These are phyloP conservation scores for Thielaviopsis punctulata DNA, from an alignment of 2,329 filamentous ascomycete species.

Conservation along the genomic window DNA sequence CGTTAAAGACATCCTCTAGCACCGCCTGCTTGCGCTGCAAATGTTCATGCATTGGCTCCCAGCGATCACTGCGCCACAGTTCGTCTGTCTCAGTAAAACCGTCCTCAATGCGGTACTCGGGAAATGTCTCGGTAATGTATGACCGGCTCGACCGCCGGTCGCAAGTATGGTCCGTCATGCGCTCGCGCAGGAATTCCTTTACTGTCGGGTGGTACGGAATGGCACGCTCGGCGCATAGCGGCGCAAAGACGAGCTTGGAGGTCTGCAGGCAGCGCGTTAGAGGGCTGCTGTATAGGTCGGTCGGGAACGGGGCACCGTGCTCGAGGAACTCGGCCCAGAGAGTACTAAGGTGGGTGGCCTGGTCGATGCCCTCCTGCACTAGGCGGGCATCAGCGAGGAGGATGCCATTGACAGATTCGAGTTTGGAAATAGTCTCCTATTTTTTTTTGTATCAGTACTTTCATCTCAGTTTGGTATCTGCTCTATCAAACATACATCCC, in stretches of 20 bases:
- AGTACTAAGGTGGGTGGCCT: slow-evolving; percentile 32
- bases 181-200: slow-evolving; percentile 42
- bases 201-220: slow-evolving; percentile 31
- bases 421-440: slow-evolving; percentile 22
- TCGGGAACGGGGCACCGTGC: slow-evolving; percentile 32
- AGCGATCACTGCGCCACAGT: slow-evolving; percentile 29
- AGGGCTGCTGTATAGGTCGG: slow-evolving; percentile 39
- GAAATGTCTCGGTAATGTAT: slow-evolving; percentile 32
- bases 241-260: slow-evolving; percentile 31
- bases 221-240: slow-evolving; percentile 21
- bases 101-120: slow-evolving; percentile 32
- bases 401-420: slow-evolving; percentile 22
- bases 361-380: slow-evolving; percentile 32
- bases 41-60: slow-evolving; percentile 33
- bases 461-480: too few relatives aligned
- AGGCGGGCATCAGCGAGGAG: slow-evolving; percentile 30
- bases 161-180: slow-evolving; percentile 43
- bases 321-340: slow-evolving; percentile 33
- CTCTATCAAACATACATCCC: slow-evolving; percentile 27
- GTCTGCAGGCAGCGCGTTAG: slow-evolving; percentile 42
- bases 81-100: slow-evolving; percentile 38
- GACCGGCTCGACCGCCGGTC: slow-evolving; percentile 33
- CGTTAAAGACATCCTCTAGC: slow-evolving; percentile 30
- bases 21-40: slow-evolving; percentile 24
- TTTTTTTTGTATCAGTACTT: too few relatives aligned